Evolutionary conservation across 2,329 filamentous ascomycete species (phyloP), one percentile per base, ranked within the genome.

Genomic region (Blumeriella jaapii): DNA sequence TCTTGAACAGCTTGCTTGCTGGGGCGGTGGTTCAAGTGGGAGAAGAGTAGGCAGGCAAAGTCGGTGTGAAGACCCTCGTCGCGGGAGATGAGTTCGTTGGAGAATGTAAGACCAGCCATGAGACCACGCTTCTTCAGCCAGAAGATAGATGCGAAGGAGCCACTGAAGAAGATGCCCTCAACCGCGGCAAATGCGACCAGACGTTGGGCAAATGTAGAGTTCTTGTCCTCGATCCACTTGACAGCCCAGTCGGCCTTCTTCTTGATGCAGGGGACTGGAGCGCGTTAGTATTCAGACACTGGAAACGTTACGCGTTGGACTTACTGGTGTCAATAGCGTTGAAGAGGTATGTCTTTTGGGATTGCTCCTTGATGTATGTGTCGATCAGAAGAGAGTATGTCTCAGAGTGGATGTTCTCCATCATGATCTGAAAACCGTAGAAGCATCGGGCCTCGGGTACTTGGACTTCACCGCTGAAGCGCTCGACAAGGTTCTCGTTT

Each of bases 351-450:
- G 74, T 82, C 52, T 85, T 79, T 69, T 98, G 89, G 59, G 82
- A 82, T 45, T 84, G 82, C 69, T 98, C 91, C 72, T 93, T 95
- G 67, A 98, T 93, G 64, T 98, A 98, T 45, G 89, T 95, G 62
- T 98, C 91, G 60, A 98, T 98, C 59, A 98, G 78, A 22, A 98
- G 79, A 13, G 89, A 96, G 74, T 98, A 98, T 36, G 91, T 98
- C 69, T 98, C 91, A 11, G 91, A 95, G 74, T 98, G 91, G 56
- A 98, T 94, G 68, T 98, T 98, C 73, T 98, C 91, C 84, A 98
- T 96, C 91, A 98, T 98, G 69, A 96, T 96, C 69, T 98, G 91
- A 75, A 98, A 98, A 47, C 91, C 91, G 63, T 98, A 98, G 74
- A 98, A 98, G 78, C 91, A 98, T 55, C 91, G 86, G 47, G 91